Evolutionary conservation across 164 flowering plant genomes (phyloP).

Genomic region (Platanus orientalis): DNA sequence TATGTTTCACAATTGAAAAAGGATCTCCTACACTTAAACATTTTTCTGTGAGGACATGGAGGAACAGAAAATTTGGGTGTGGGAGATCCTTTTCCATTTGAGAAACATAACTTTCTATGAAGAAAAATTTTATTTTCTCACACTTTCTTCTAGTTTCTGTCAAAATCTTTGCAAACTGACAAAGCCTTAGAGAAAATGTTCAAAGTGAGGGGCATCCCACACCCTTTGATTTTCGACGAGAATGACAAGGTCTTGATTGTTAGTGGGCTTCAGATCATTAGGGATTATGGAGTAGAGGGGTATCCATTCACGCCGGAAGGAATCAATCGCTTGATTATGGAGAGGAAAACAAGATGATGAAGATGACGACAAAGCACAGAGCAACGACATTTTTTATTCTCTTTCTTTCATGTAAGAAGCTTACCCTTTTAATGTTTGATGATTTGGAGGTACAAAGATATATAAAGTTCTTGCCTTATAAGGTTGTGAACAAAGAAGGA

Average conservation of each 20-base stretch:
- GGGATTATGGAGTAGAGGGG: conserved; percentile 21
- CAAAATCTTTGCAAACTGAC: too few relatives aligned
- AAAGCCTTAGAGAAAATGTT: too few relatives aligned
- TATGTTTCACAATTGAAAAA: too few relatives aligned
- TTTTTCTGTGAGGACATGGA: too few relatives aligned
- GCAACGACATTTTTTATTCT: conserved; percentile 6
- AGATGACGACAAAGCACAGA: conserved; percentile 7
- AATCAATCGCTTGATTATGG: conserved; percentile 19
- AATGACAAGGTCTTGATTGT: conserved; percentile 39
- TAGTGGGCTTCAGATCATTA: conserved; percentile 25
- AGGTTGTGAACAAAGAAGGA: conserved; percentile 51
- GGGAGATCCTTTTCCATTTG: too few relatives aligned
- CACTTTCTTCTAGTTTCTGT: too few relatives aligned
- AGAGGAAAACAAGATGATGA: neutral
- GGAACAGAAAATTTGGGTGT: too few relatives aligned
- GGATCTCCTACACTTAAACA: too few relatives aligned
- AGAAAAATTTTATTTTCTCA: too few relatives aligned
- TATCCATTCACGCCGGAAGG: conserved; percentile 36
- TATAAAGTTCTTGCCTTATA: conserved; percentile 37
- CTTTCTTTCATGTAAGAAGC: conserved; percentile 13
- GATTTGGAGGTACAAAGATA: conserved; percentile 49
- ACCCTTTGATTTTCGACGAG: too few relatives aligned
- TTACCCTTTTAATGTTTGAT: conserved; percentile 24
- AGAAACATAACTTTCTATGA: too few relatives aligned
- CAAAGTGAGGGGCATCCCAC: too few relatives aligned